Evolutionary conservation across 2,329 filamentous ascomycete species (phyloP).

Genomic region (Conoideocrella luteorostrata): DNA sequence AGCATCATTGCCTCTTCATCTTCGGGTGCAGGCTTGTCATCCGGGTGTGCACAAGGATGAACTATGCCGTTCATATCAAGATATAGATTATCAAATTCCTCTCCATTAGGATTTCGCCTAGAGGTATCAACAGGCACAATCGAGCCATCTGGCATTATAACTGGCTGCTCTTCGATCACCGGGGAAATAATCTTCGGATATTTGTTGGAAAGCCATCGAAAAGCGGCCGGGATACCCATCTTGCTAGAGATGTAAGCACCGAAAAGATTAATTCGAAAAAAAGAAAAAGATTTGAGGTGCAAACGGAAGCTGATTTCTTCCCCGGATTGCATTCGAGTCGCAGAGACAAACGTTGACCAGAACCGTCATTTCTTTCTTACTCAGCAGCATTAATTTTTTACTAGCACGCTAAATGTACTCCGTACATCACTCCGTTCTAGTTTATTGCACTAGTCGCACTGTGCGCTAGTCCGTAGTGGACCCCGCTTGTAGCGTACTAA

Average conservation of each 20-base stretch:
- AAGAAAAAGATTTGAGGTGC: background rate
- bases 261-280: background rate
- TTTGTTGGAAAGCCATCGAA: slow-evolving; percentile 93
- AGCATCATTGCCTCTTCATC: slow-evolving; percentile 99
- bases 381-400: too few relatives aligned
- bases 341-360: too few relatives aligned
- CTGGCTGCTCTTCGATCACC: slow-evolving; percentile 79
- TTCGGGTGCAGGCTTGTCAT: slow-evolving; percentile 82
- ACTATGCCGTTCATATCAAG: slow-evolving; percentile 99
- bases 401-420: too few relatives aligned
- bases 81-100: slow-evolving; percentile 97
- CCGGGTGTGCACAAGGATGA: slow-evolving; percentile 95
- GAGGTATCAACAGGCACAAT: slow-evolving; percentile 80
- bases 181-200: slow-evolving; percentile 95
- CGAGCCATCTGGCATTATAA: slow-evolving; percentile 73
- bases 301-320: too few relatives aligned
- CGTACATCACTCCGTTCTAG: too few relatives aligned
- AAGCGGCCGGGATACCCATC: slow-evolving; percentile 94
- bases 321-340: too few relatives aligned
- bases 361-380: too few relatives aligned
- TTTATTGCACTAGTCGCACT: too few relatives aligned
- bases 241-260: background rate
- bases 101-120: slow-evolving; percentile 86
- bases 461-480: too few relatives aligned
- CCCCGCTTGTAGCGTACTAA: too few relatives aligned